Conservation (phyloP, 2,329 filamentous ascomycete species). For the Cercospora brassicicola region DNA sequence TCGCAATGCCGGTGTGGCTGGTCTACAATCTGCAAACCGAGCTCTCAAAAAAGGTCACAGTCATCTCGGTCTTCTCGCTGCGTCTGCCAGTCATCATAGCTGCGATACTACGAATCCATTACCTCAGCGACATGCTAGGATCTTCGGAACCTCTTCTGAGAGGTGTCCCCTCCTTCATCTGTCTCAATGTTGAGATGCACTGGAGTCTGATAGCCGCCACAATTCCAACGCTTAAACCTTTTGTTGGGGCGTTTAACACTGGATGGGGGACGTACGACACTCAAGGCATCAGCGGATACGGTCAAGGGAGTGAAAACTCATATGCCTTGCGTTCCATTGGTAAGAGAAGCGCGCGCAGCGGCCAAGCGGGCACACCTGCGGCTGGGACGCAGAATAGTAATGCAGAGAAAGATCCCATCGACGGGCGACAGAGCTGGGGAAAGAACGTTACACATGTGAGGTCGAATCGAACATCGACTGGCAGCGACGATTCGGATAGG, state of each 20-base stretch:
- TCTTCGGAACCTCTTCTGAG: constrained; percentile 23
- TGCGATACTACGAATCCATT: constrained; percentile 24
- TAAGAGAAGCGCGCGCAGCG: constrained; percentile 15
- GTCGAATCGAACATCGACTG: constrained; percentile 13
- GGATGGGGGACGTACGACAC: constrained; percentile 29
- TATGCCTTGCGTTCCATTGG: constrained; percentile 24
- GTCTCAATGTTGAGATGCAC: constrained; percentile 31
- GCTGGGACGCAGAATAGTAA: constrained; percentile 8
- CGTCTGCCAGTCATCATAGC: constrained; percentile 25
- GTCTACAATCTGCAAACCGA: constrained; percentile 28
- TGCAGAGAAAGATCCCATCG: neutral
- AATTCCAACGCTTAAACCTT: constrained; percentile 30
- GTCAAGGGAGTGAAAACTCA: constrained; percentile 20
- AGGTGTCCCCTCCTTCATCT: constrained; percentile 28
- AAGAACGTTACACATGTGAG: constrained; percentile 25
- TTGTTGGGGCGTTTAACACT: constrained; percentile 31
- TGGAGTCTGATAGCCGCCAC: constrained; percentile 31
- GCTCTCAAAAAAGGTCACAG: constrained; percentile 23
- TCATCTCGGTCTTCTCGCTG: constrained; percentile 29
- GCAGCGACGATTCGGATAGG: constrained; percentile 24
- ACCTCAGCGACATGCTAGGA: constrained; percentile 15
- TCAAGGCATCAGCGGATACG: constrained; percentile 24
- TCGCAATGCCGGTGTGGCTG: constrained; percentile 30
- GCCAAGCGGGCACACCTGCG: constrained; percentile 8
- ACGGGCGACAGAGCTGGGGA: constrained; percentile 9